A percentile compares a stretch with the other conserved stretches of the same genome.
Evolutionary conservation across 2,329 filamentous ascomycete species (phyloP).

Genomic region (Emmonsia crescens): DNA sequence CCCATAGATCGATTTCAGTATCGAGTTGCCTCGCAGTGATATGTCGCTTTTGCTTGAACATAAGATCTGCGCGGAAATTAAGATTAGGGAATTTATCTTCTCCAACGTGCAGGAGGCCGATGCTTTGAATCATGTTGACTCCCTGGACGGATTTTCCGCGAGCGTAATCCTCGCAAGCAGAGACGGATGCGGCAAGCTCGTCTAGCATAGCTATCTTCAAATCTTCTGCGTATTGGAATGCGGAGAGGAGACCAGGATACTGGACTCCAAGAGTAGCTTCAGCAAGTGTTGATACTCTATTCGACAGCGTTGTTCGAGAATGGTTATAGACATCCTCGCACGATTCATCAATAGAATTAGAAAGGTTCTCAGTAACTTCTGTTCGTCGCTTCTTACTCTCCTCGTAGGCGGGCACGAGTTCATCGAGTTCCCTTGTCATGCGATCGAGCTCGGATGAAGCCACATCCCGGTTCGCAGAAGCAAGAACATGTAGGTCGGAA

Average conservation of each 20-base stretch:
- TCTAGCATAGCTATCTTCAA: conserved; percentile 86
- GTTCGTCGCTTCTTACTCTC: conserved; percentile 68
- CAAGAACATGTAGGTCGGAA: conserved; percentile 72
- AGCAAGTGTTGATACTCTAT: conserved; percentile 66
- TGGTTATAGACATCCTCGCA: conserved; percentile 78
- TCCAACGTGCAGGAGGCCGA: conserved; percentile 79
- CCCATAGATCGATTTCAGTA: conserved; percentile 75
- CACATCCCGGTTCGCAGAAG: conserved; percentile 76
- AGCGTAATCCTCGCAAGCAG: conserved; percentile 75
- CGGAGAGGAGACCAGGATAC: conserved; percentile 75
- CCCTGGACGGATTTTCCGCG: conserved; percentile 64
- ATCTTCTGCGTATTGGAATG: conserved; percentile 87
- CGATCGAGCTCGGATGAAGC: conserved; percentile 75
- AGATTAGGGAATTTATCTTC: conserved; percentile 70
- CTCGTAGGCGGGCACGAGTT: conserved; percentile 77
- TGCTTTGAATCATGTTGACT: conserved; percentile 76
- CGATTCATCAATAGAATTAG: conserved; percentile 70
- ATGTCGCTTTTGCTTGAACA: conserved; percentile 82
- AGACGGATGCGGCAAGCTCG: conserved; percentile 69
- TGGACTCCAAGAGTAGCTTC: conserved; percentile 68
- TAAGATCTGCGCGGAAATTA: conserved; percentile 79
- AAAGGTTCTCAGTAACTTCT: conserved; percentile 71
- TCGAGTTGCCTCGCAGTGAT: conserved; percentile 74
- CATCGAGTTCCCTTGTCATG: conserved; percentile 66
- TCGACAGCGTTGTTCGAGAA: conserved; percentile 62